Base-by-base conservation (phyloP, 768 basidiomycete species). In the Chalciporus piperatus region DNA sequence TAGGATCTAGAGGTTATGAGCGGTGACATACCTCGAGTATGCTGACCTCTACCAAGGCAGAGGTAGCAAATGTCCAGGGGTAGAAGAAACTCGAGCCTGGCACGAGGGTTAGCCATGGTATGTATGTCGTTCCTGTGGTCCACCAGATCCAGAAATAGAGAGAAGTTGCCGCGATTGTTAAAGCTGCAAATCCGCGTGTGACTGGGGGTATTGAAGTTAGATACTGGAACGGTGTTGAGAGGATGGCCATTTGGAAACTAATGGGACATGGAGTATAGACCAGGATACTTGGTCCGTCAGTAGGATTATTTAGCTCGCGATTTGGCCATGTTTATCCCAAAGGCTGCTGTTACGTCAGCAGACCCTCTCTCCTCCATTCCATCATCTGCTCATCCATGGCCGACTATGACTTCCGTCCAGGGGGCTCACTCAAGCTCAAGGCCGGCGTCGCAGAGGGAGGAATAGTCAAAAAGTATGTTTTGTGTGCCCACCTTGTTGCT, bases 21-120 rank as follows among this genome's bases (percentile, higher is more conserved):
- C 23, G 17, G 6, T 20, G 4, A 76, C 87, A 62, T 50, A 93
- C 97, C 82, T 95, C 94, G 51, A 89, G 71, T 48, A 94, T 60
- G 53, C 78, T 85, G 42, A 84, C 82, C 72, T 99, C 97, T 16
- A 97, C 89, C 53, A 94, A 81, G 17, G 83, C 87, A 3, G 91
- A 87, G 5, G 89, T 94, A n/a, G 93, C 71, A 58, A 98, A 79
- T 3, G 92, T 92, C 97, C 97, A 99, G 41, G 96, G 96, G 55
- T 85, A 84, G 68, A 86, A 91, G 27, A 92, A 60, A 60, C 85
- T 86, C 38, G 80, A 78, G 13, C 92, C 94, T 5, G 94, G 94
- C 11, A 90, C 76, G 52, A 95, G 74, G 6, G 86, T 83, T 61
- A 96, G 75, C 71, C 88, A 95, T 27, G 87, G 83, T 25, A 70